Conservation (phyloP, 306 rosid genomes). For the Cicer arietinum region DNA sequence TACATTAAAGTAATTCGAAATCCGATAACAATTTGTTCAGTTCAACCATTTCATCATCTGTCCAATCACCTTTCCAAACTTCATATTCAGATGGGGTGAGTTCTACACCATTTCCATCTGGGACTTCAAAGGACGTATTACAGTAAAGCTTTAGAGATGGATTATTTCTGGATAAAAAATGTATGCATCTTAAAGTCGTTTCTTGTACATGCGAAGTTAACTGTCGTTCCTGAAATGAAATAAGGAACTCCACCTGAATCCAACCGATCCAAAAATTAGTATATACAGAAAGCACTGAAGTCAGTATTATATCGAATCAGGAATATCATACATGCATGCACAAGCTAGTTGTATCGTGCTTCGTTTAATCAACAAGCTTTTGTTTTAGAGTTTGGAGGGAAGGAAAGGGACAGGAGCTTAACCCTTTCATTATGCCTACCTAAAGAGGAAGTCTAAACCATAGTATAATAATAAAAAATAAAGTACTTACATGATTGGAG, state of each 20-base stretch:
- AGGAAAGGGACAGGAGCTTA: background rate
- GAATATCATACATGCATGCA: conserved; percentile 14
- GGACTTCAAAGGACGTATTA: conserved; percentile 9
- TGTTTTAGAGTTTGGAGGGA: background rate
- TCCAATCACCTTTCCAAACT: conserved; percentile 35
- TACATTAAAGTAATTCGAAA: background rate
- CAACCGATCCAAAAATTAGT: conserved; percentile 28
- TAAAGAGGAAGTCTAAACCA: conserved; percentile 9
- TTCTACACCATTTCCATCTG: conserved; percentile 2
- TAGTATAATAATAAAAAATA: background rate
- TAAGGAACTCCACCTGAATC: conserved; percentile 70
- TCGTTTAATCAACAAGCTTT: conserved; percentile 24
- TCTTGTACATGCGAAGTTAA: conserved; percentile 51
- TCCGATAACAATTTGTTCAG: conserved; percentile 3
- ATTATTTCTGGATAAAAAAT: conserved; percentile 53
- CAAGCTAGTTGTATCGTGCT: conserved; percentile 17
- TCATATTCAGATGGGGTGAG: conserved; percentile 28
- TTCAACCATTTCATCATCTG: conserved; percentile 31
- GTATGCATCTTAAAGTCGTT: conserved; percentile 66
- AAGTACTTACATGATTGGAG: conserved; percentile 66
- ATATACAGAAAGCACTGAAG: conserved; percentile 5
- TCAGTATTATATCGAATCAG: background rate
- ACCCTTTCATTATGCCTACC: conserved; percentile 26
- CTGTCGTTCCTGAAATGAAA: conserved; percentile 58
- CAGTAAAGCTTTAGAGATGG: conserved; percentile 32